These are phyloP conservation scores for Claviceps spartinae DNA, from an alignment of 2,329 filamentous ascomycete species.

Conservation along the genomic window DNA sequence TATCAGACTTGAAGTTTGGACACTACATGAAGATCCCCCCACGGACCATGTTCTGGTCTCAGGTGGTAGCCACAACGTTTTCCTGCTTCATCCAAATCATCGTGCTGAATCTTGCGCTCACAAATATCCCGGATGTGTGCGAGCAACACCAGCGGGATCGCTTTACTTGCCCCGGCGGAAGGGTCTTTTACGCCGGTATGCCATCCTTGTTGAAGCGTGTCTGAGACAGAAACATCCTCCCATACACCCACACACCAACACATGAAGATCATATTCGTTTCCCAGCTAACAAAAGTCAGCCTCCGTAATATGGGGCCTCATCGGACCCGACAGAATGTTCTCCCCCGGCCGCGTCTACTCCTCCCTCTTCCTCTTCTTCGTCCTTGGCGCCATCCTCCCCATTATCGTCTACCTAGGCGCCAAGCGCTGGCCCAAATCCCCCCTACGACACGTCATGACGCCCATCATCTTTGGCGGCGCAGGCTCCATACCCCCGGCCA, in stretches of 20 bases:
- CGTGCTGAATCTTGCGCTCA: constrained; percentile 48
- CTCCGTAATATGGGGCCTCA: constrained; percentile 54
- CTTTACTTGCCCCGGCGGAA: constrained; percentile 50
- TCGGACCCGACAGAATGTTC: constrained; percentile 51
- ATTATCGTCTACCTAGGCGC: constrained; percentile 36
- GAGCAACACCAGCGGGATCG: constrained; percentile 38
- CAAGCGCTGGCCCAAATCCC: constrained; percentile 36
- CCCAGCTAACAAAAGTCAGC: constrained; percentile 21
- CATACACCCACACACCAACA: not conserved
- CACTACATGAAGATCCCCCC: constrained; percentile 64
- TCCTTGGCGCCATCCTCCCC: constrained; percentile 39
- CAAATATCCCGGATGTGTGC: constrained; percentile 51
- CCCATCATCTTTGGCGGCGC: constrained; percentile 50
- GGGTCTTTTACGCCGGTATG: constrained; percentile 48
- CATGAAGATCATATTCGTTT: not conserved
- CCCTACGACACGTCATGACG: constrained; percentile 39
- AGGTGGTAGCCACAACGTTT: constrained; percentile 52
- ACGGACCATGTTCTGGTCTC: constrained; percentile 51
- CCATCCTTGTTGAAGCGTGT: not conserved
- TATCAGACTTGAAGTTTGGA: constrained; percentile 53
- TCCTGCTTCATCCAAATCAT: constrained; percentile 53
- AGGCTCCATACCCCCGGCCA: constrained; percentile 48
- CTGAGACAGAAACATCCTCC: not conserved
- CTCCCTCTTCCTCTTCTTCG: constrained; percentile 45
- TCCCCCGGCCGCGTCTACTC: constrained; percentile 49